These are phyloP conservation scores for Aegilops sharonensis DNA, from an alignment of 176 grass and related monocot species.

Conservation along the genomic window DNA sequence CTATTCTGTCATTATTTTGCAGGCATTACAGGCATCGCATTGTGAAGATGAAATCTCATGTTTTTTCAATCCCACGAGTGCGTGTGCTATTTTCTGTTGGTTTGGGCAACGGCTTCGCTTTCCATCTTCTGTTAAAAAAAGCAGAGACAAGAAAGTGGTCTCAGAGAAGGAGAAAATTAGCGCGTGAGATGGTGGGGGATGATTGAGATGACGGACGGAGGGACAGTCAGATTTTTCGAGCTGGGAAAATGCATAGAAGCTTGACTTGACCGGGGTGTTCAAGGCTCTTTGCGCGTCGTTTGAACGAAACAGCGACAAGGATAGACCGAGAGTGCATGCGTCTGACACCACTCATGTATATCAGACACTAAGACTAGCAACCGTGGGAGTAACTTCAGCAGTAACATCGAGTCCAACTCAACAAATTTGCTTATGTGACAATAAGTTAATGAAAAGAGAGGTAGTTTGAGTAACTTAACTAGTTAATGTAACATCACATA, in stretches of 20 bases:
- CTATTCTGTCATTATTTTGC: too few species aligned
- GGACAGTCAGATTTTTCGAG: background rate
- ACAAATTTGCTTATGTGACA: too few species aligned
- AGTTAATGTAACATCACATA: too few species aligned
- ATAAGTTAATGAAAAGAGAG: too few species aligned
- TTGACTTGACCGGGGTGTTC: constrained; percentile 32
- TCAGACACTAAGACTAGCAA: too few species aligned
- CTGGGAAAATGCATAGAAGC: background rate
- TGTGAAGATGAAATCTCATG: background rate
- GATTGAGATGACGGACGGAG: background rate
- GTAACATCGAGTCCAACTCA: too few species aligned
- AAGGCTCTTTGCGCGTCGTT: constrained; percentile 25
- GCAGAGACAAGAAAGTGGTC: background rate
- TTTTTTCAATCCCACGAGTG: background rate
- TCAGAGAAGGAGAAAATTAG: background rate
- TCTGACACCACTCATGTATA: too few species aligned
- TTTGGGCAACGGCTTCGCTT: background rate
- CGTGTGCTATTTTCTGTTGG: too few species aligned
- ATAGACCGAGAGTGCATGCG: background rate
- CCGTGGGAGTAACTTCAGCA: too few species aligned
- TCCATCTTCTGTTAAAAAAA: background rate
- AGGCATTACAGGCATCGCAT: too few species aligned
- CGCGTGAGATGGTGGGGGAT: background rate
- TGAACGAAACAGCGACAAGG: background rate
- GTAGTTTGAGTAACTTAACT: too few species aligned